A percentile compares a stretch with the other conserved stretches of the same genome.
These are phyloP conservation scores for Scedosporium boydii DNA, from an alignment of 2,329 filamentous ascomycete species.

Conservation along the genomic window DNA sequence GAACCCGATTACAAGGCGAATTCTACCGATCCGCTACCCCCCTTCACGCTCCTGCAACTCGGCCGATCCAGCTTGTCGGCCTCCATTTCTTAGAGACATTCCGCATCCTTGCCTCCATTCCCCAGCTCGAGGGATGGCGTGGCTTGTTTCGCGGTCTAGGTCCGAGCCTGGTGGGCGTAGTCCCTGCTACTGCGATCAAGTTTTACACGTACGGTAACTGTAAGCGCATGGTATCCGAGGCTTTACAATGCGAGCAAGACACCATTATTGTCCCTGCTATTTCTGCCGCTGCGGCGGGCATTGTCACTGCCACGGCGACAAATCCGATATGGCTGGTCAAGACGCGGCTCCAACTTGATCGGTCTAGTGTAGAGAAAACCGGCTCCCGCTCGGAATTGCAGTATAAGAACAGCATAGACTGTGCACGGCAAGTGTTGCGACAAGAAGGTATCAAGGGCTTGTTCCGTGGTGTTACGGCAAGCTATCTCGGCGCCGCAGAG, in stretches of 20 bases:
- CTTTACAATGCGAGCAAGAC: constrained; percentile 62
- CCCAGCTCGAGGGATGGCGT: constrained; percentile 70
- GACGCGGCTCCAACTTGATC: constrained; percentile 85
- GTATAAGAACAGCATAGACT: constrained; percentile 84
- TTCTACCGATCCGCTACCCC: constrained; percentile 70
- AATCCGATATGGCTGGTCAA: constrained; percentile 97
- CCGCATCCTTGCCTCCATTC: constrained; percentile 73
- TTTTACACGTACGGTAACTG: constrained; percentile 92
- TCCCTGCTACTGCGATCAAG: constrained; percentile 83
- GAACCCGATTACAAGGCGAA: constrained; percentile 85
- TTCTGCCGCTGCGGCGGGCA: constrained; percentile 67
- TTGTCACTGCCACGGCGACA: constrained; percentile 80
- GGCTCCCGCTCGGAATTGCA: constrained; percentile 47
- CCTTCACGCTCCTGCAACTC: too few species aligned
- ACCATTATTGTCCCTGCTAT: constrained; percentile 67
- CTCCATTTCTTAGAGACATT: constrained; percentile 73
- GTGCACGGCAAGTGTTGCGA: constrained; percentile 69
- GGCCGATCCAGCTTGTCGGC: too few species aligned
- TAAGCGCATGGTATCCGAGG: constrained; percentile 69
- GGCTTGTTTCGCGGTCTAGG: constrained; percentile 89
- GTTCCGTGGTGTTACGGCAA: constrained; percentile 84
- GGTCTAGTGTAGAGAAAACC: constrained; percentile 60
- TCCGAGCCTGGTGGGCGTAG: constrained; percentile 79
- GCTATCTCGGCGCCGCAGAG: constrained; percentile 83
- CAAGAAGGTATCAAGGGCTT: constrained; percentile 73